Base-by-base conservation (phyloP, 257 asterid species). In the Ehretia macrophylla region DNA sequence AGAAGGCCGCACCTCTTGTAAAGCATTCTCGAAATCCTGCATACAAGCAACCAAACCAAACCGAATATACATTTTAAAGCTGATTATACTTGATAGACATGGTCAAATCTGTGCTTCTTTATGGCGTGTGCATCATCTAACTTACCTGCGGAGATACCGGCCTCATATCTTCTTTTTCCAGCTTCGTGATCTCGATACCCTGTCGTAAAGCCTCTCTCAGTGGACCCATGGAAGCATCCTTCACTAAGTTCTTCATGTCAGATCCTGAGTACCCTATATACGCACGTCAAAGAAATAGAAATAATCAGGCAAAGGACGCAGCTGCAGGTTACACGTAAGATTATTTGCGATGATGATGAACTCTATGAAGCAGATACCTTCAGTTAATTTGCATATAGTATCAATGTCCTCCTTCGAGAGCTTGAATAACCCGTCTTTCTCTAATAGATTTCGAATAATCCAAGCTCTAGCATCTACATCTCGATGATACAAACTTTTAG, bases 171-270 rank as follows among this genome's bases (percentile, higher is more conserved):
- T 93, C 99, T 76, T 86, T 89, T 63, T 82, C 70, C 62, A 93
- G 90, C 82, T 83, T 87, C 53, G 94, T 80, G 62, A 93, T 93
- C 57, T 85, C 88, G 55, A 74, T 71, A 50, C 99, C 99, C 68
- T 81, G 87, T 55, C 51, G 72, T 17, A 89, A 87, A 62, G 95
- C 99, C 63, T 89, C 99, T 70, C 97, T 85, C 16, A 93, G 78
- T 19, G 99, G 97, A 58, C 97, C 99, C 99, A 89, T 86, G 51
- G 97, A 86, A 55, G 99, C 99, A 73, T 93, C 99, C 81, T 93
- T 93, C 80, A 93, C 99, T 72, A 93, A 75, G 60, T 89, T 93
- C 82, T 93, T 89, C 99, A 89, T 93, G 65, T 93, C 99, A 10
- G 99, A 93, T 60, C 97, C 99, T n/a, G 99, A 93, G 77, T 93